Percentiles rank a stretch among this genome's conserved stretches.
phyloP scores from a whole-genome alignment of 305 asterid genomes.

The Fraxinus floribunda region DNA sequence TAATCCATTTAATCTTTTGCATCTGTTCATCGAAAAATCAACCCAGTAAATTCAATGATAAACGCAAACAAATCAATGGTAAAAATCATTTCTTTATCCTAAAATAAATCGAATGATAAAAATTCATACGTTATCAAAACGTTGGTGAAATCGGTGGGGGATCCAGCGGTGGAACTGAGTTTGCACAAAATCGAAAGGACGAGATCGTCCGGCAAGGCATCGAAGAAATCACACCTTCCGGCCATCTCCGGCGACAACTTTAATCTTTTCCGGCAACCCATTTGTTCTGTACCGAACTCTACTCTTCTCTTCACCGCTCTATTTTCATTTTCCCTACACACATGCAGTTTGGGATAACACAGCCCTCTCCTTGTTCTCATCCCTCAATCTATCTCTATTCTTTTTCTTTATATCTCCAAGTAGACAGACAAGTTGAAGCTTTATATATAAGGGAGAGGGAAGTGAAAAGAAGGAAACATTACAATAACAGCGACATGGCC shows the following conservation, averaged over 20 bases:
- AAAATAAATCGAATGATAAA: neutral
- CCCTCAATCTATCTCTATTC: neutral
- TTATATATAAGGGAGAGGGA: slow-evolving; percentile 16
- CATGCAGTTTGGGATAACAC: slow-evolving; percentile 41
- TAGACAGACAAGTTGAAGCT: slow-evolving; percentile 24
- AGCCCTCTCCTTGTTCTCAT: slow-evolving; percentile 63
- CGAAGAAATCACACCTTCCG: slow-evolving; percentile 42
- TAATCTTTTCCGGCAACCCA: slow-evolving; percentile 35
- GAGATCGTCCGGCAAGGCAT: slow-evolving; percentile 75
- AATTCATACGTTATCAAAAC: slow-evolving; percentile 65
- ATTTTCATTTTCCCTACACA: slow-evolving; percentile 21
- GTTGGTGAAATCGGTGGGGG: slow-evolving; percentile 72
- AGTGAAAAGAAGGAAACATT: slow-evolving; percentile 14
- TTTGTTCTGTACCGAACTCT: slow-evolving; percentile 21
- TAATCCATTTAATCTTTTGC: slow-evolving; percentile 67
- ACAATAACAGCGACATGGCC: slow-evolving; percentile 32
- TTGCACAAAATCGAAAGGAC: slow-evolving; percentile 55
- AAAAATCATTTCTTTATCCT: neutral
- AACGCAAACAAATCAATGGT: neutral
- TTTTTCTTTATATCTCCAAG: neutral
- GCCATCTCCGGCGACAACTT: slow-evolving; percentile 33
- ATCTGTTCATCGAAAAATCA: slow-evolving; percentile 39
- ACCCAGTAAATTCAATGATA: slow-evolving; percentile 3
- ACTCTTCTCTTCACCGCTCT: slow-evolving; percentile 21
- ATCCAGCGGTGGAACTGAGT: slow-evolving; percentile 55